Percentiles rank a stretch among this genome's conserved stretches.
Conservation (phyloP, 1,139 yeast genomes). For the Geotrichum aggregatum region DNA sequence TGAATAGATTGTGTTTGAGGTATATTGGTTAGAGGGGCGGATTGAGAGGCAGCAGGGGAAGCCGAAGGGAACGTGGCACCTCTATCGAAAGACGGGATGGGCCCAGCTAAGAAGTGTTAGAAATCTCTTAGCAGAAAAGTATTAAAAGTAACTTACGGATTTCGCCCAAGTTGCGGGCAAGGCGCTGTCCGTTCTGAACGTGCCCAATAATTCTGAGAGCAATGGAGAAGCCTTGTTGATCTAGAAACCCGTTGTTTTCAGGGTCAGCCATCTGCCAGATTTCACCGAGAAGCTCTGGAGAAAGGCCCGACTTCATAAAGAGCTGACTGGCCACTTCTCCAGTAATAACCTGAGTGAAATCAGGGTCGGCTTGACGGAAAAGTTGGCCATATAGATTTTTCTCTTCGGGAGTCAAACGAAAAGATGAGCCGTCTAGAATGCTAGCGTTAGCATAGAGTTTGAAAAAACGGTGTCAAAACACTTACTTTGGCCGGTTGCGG, state of each 20-base stretch:
- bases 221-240: slow-evolving; percentile 73
- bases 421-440: slow-evolving; percentile 10
- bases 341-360: slow-evolving; percentile 73
- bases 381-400: slow-evolving; percentile 66
- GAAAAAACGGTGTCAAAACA: not conserved
- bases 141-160: slow-evolving; percentile 24
- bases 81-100: slow-evolving; percentile 41
- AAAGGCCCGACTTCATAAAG: slow-evolving; percentile 80
- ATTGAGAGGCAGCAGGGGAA: not conserved
- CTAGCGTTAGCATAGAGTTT: not conserved
- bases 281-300: slow-evolving; percentile 75
- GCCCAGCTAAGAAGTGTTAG: slow-evolving; percentile 42
- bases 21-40: not conserved
- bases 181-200: slow-evolving; percentile 69
- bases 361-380: slow-evolving; percentile 76
- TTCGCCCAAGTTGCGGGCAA: slow-evolving; percentile 51
- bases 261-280: slow-evolving; percentile 92
- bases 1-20: slow-evolving; percentile 14
- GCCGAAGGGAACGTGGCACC: slow-evolving; percentile 20
- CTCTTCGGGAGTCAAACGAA: slow-evolving; percentile 68
- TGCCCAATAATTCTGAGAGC: slow-evolving; percentile 90
- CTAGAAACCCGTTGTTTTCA: slow-evolving; percentile 77
- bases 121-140: not conserved
- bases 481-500: slow-evolving; percentile 9
- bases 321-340: slow-evolving; percentile 87